phyloP scores from a whole-genome alignment of 352 stramenopile genomes.

The Pythium sp. region DNA sequence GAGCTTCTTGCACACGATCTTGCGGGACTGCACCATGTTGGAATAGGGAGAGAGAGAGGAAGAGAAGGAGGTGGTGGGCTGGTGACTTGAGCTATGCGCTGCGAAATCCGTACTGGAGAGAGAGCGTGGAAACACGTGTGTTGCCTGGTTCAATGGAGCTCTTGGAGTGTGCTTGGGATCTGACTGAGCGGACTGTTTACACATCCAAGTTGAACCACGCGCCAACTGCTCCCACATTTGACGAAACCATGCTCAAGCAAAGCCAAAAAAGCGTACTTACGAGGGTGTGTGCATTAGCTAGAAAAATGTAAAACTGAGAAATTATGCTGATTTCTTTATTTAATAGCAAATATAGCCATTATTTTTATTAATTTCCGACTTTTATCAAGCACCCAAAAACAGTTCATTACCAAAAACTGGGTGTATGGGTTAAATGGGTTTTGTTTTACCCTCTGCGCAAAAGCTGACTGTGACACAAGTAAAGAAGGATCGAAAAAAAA shows the following conservation, averaged over 20 bases:
- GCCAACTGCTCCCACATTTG: background rate
- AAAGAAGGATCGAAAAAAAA: background rate
- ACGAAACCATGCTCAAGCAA: background rate
- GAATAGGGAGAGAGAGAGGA: background rate
- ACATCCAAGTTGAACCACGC: conserved; percentile 12
- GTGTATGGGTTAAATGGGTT: too few relatives aligned
- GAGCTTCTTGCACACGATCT: conserved; percentile 79
- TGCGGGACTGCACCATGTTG: conserved; percentile 54
- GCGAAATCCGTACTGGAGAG: conserved; percentile 12
- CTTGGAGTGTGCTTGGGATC: background rate
- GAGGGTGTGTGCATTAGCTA: background rate
- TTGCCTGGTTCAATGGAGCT: background rate
- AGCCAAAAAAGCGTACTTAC: background rate
- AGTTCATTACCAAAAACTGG: too few relatives aligned
- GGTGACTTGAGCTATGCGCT: background rate
- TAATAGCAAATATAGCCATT: background rate
- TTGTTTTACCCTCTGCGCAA: background rate
- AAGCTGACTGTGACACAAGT: background rate
- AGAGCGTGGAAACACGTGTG: background rate
- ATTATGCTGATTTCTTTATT: background rate
- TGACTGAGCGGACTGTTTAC: conserved; percentile 1
- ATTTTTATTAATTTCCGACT: too few relatives aligned
- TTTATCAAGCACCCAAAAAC: too few relatives aligned
- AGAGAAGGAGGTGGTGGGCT: background rate
- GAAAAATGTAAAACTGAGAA: background rate